phyloP scores from a whole-genome alignment of 352 stramenopile genomes.

The Globisporangium recalcitrans region DNA sequence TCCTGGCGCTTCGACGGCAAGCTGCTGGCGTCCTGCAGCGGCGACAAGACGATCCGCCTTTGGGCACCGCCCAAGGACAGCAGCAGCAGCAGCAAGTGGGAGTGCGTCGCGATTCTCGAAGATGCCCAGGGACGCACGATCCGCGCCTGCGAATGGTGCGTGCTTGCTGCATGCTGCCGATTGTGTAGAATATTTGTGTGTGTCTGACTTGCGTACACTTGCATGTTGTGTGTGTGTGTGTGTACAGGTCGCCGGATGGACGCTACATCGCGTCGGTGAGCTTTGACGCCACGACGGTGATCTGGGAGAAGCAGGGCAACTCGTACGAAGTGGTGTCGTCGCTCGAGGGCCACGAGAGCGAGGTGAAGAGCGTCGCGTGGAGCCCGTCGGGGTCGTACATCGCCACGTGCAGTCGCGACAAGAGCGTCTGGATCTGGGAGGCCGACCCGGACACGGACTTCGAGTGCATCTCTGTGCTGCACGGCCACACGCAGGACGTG shows the following conservation, averaged over 20 bases:
- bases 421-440: slow-evolving; percentile 99
- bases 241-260: slow-evolving; percentile 58
- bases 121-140: slow-evolving; percentile 94
- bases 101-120: slow-evolving; percentile 90
- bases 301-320: slow-evolving; percentile 89
- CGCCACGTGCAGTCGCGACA: slow-evolving; percentile 98
- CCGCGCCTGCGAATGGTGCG: slow-evolving; percentile 90
- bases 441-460: slow-evolving; percentile 92
- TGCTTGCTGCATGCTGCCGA: too few relatives aligned
- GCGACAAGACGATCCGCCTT: slow-evolving; percentile 86
- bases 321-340: slow-evolving; percentile 93
- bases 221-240: not conserved
- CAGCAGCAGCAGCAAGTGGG: slow-evolving; percentile 49
- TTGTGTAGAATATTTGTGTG: not conserved
- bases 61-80: slow-evolving; percentile 41
- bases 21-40: slow-evolving; percentile 87
- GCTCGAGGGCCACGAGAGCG: slow-evolving; percentile 97
- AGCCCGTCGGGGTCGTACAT: slow-evolving; percentile 91
- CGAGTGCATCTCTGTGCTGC: slow-evolving; percentile 96
- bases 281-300: slow-evolving; percentile 94
- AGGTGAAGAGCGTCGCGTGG: slow-evolving; percentile 97
- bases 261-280: slow-evolving; percentile 91
- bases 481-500: slow-evolving; percentile 95
- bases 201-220: not conserved
- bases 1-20: slow-evolving; percentile 85